phyloP scores from a whole-genome alignment of 176 grass and related monocot genomes.

The Oryza australiensis region DNA sequence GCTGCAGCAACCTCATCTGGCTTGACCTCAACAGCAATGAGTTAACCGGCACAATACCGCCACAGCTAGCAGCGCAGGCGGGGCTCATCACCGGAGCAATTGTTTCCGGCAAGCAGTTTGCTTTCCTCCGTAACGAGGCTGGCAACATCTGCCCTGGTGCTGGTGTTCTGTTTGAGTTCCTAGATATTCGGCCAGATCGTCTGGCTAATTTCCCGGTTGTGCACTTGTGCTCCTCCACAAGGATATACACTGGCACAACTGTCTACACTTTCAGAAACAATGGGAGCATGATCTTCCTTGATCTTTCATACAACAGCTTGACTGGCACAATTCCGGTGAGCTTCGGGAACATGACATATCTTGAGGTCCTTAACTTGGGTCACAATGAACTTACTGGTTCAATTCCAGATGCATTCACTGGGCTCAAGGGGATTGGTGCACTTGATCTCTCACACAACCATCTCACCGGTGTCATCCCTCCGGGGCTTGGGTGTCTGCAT shows the following conservation, averaged over 20 bases:
- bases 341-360: conserved; percentile 58
- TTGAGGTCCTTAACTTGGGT: conserved; percentile 68
- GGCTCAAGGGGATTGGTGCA: conserved; percentile 42
- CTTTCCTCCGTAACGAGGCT: conserved; percentile 54
- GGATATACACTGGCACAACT: conserved; percentile 69
- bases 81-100: conserved; percentile 56
- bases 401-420: conserved; percentile 52
- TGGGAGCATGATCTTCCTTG: conserved; percentile 71
- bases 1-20: conserved; percentile 69
- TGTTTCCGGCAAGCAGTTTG: conserved; percentile 70
- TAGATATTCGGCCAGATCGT: conserved; percentile 53
- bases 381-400: conserved; percentile 50
- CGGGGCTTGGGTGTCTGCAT: conserved; percentile 44
- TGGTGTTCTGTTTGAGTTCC: conserved; percentile 66
- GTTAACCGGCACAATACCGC: conserved; percentile 44
- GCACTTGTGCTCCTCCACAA: conserved; percentile 49
- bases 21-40: conserved; percentile 58
- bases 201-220: conserved; percentile 44
- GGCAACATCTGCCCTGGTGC: conserved; percentile 69
- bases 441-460: conserved; percentile 66
- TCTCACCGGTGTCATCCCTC: conserved; percentile 53
- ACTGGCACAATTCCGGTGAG: conserved; percentile 43
- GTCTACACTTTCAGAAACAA: conserved; percentile 55
- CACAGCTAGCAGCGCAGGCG: conserved; percentile 42
- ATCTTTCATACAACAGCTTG: conserved; percentile 59